Conservation (phyloP, 2,329 filamentous ascomycete genomes). For the Colletotrichum sp. region DNA sequence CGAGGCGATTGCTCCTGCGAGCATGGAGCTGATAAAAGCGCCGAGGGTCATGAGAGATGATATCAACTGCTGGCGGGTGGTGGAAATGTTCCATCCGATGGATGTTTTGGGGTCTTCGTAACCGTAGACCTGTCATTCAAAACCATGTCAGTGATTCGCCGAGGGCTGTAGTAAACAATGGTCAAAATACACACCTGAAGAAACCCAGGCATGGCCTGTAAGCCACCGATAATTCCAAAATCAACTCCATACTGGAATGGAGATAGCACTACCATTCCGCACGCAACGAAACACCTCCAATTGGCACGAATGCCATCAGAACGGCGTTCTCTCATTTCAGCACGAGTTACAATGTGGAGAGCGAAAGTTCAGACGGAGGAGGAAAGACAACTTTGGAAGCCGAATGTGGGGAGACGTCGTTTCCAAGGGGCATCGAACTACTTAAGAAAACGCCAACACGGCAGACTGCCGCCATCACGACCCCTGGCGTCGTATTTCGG, state of each 20-base stretch:
- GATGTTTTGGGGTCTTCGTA: slow-evolving; percentile 1
- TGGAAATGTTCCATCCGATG: slow-evolving; percentile 50
- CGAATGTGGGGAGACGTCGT: background rate
- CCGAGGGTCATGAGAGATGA: slow-evolving; percentile 54
- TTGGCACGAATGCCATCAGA: slow-evolving; percentile 27
- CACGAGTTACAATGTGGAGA: background rate
- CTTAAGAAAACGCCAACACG: background rate
- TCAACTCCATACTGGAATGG: slow-evolving; percentile 56
- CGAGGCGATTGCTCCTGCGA: slow-evolving; percentile 33
- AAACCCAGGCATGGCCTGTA: slow-evolving; percentile 57
- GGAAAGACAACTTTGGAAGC: background rate
- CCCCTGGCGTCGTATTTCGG: background rate
- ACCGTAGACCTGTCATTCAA: background rate
- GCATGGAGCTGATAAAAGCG: slow-evolving; percentile 47
- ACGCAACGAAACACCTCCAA: slow-evolving; percentile 53
- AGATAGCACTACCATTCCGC: slow-evolving; percentile 38
- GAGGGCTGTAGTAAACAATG: background rate
- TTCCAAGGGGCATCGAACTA: background rate
- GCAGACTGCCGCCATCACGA: background rate
- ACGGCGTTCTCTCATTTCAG: background rate
- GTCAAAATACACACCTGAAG: slow-evolving; percentile 29
- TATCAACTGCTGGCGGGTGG: slow-evolving; percentile 51
- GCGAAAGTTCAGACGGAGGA: background rate
- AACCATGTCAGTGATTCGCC: background rate
- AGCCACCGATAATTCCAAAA: slow-evolving; percentile 54